A percentile compares a stretch with the other conserved stretches of the same genome.
phyloP scores from a whole-genome alignment of 2,329 filamentous ascomycete species.

The Trichocomaceae sp. region DNA sequence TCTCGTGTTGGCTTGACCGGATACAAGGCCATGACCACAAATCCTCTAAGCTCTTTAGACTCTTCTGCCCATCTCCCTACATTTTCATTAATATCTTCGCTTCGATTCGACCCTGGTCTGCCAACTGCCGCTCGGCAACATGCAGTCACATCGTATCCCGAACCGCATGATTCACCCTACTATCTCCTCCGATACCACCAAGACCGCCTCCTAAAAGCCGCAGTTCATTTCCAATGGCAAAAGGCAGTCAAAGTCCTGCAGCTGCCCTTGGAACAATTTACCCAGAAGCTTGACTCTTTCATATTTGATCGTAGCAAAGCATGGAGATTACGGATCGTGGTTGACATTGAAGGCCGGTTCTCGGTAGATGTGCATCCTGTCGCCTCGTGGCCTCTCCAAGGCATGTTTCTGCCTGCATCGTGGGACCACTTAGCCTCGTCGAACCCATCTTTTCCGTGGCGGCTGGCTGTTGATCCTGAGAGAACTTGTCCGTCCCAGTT shows the following conservation, averaged over 20 bases:
- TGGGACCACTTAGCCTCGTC: conserved; percentile 2
- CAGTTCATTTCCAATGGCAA: conserved; percentile 45
- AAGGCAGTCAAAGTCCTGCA: conserved; percentile 26
- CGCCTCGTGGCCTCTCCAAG: conserved; percentile 20
- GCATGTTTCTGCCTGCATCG: conserved; percentile 23
- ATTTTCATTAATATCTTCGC: conserved; percentile 64
- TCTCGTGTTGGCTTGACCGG: neutral
- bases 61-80: neutral
- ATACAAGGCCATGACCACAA: conserved; percentile 1
- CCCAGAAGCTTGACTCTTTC: conserved; percentile 23
- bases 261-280: conserved; percentile 25
- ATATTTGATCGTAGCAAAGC: conserved; percentile 28
- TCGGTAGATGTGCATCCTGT: conserved; percentile 29
- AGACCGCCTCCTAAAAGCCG: conserved; percentile 64
- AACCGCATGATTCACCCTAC: conserved; percentile 51
- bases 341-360: conserved; percentile 26
- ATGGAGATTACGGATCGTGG: conserved; percentile 34
- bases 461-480: conserved; percentile 48
- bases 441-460: conserved; percentile 32
- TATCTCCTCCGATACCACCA: conserved; percentile 77
- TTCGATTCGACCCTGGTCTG: conserved; percentile 63
- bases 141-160: conserved; percentile 29
- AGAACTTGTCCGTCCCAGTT: conserved; percentile 53
- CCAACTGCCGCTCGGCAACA: conserved; percentile 25
- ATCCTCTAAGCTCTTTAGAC: neutral